Percentiles rank a stretch among this genome's conserved stretches.
Evolutionary conservation across 1,284 basidiomycete genomes (phyloP).

Genomic region (Spongiforma sp.): DNA sequence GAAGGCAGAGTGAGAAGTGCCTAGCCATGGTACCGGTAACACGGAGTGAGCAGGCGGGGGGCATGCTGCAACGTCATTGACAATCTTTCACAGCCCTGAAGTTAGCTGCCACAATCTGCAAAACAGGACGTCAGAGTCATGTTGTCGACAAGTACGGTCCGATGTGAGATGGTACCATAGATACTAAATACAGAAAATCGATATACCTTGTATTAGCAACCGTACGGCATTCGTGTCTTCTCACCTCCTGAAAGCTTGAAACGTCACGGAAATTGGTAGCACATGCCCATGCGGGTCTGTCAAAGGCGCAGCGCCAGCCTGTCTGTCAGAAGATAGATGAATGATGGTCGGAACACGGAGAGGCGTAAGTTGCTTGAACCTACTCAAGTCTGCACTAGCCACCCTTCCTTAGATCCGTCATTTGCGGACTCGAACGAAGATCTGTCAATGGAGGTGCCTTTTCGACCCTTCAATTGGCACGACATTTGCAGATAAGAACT

Average conservation of each 20-base stretch:
- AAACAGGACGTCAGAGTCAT: constrained; percentile 9
- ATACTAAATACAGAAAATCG: constrained; percentile 27
- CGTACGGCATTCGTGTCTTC: constrained; percentile 28
- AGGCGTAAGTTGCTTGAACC: too few relatives aligned
- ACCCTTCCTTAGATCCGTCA: constrained; percentile 4
- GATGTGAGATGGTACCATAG: constrained; percentile 24
- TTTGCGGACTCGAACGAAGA: constrained; percentile 13
- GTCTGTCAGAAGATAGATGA: constrained; percentile 9
- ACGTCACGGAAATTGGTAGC: constrained; percentile 4
- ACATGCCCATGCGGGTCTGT: constrained; percentile 3
- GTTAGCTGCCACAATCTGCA: constrained; percentile 6
- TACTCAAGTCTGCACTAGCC: background rate
- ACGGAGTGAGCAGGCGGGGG: constrained; percentile 31
- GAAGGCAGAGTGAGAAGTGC: constrained; percentile 14
- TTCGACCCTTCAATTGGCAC: constrained; percentile 11
- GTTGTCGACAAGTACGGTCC: constrained; percentile 16
- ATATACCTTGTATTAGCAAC: constrained; percentile 35
- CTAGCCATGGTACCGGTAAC: constrained; percentile 26
- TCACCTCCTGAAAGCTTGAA: constrained; percentile 10
- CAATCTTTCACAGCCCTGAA: constrained; percentile 31
- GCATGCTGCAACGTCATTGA: constrained; percentile 17
- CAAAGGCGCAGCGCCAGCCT: constrained; percentile 4
- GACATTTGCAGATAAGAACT: constrained; percentile 13
- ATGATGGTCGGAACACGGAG: constrained; percentile 9
- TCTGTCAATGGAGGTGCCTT: constrained; percentile 24